phyloP scores from a whole-genome alignment of 148 eudicot species.

The Camellia sinensis region DNA sequence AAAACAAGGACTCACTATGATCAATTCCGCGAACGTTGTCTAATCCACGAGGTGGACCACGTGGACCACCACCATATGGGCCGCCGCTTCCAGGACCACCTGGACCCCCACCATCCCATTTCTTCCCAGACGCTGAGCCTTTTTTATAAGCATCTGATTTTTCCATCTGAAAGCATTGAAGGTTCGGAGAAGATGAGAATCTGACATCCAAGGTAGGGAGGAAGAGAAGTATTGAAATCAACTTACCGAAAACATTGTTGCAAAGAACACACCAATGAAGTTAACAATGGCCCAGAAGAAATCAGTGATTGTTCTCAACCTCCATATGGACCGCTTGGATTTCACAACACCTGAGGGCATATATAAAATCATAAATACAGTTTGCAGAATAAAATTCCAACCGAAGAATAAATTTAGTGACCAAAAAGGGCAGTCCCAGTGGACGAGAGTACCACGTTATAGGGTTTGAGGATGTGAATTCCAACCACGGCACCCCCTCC shows the following conservation, averaged over 20 bases:
- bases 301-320: conserved; percentile 75
- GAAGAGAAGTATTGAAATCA: background rate
- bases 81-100: conserved; percentile 90
- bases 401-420: background rate
- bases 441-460: too few species aligned
- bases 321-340: conserved; percentile 76
- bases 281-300: conserved; percentile 64
- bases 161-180: conserved; percentile 59
- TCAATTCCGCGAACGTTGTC: conserved; percentile 69
- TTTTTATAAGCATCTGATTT: conserved; percentile 82
- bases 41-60: conserved; percentile 87
- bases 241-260: conserved; percentile 87
- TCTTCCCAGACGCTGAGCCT: conserved; percentile 69
- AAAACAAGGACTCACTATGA: conserved; percentile 59
- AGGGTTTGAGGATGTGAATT: too few species aligned
- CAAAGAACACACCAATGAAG: conserved; percentile 62
- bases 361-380: background rate
- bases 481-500: too few species aligned
- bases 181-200: background rate
- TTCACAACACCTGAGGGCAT: conserved; percentile 69
- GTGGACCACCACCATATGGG: conserved; percentile 89
- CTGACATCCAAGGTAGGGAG: background rate
- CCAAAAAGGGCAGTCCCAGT: background rate
- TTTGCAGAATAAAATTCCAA: background rate
- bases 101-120: conserved; percentile 97